phyloP scores from a whole-genome alignment of 306 rosid species.

The Herpetospermum pedunculosum region DNA sequence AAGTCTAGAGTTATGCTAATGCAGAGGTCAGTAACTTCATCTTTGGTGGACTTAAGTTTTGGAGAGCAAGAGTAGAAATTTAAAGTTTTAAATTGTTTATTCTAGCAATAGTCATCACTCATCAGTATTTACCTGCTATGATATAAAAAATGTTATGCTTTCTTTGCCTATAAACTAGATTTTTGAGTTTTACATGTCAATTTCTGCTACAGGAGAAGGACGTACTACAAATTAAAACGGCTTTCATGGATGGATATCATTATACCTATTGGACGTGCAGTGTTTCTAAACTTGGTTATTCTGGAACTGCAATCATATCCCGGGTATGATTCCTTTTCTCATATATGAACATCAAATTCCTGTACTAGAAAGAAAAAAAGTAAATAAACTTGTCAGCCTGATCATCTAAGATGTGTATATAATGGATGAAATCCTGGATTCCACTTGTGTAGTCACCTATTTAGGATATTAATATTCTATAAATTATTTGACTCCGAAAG shows the following conservation, averaged over 20 bases:
- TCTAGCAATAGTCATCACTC: background rate
- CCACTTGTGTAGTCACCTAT: background rate
- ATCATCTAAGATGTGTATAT: background rate
- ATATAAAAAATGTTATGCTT: background rate
- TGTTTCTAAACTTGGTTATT: conserved; percentile 83
- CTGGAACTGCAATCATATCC: conserved; percentile 89
- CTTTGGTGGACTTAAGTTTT: background rate
- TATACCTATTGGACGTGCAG: conserved; percentile 91
- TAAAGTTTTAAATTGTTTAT: background rate
- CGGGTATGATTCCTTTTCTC: conserved; percentile 37
- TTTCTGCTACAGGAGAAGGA: conserved; percentile 71
- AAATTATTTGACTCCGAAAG: background rate
- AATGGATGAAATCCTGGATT: background rate
- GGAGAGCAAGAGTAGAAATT: background rate
- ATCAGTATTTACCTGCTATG: background rate
- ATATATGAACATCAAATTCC: background rate
- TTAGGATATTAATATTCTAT: background rate
- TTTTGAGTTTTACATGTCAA: background rate
- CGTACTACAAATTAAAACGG: conserved; percentile 32
- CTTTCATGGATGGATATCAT: conserved; percentile 62
- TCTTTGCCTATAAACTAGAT: background rate
- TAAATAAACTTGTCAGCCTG: background rate
- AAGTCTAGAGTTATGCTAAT: background rate
- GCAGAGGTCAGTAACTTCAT: background rate
- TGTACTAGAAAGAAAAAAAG: background rate